These are phyloP conservation scores for Rhizopus stolonifer DNA, from an alignment of 371 early-diverging fungal genomes.

Conservation along the genomic window DNA sequence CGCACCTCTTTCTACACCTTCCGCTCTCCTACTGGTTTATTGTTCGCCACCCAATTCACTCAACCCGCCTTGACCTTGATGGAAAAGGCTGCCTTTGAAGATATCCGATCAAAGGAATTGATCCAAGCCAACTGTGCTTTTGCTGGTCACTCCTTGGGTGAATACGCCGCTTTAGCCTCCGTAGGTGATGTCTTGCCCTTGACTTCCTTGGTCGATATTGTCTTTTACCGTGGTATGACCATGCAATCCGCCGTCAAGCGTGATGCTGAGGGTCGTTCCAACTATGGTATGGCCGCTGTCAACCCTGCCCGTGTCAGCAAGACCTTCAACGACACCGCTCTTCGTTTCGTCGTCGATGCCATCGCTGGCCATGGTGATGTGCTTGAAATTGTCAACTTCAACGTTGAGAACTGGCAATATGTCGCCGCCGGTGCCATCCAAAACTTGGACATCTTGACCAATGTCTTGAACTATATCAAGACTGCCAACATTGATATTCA, in stretches of 20 bases:
- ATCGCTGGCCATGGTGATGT: constrained; percentile 82
- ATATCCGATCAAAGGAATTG: constrained; percentile 87
- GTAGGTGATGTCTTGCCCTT: constrained; percentile 89
- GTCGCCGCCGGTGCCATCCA: constrained; percentile 90
- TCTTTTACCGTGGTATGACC: constrained; percentile 96
- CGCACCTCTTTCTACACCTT: constrained; percentile 86
- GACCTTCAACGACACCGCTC: constrained; percentile 83
- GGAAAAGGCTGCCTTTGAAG: constrained; percentile 92
- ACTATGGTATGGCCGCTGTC: constrained; percentile 95
- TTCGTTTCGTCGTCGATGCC: constrained; percentile 79
- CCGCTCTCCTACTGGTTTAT: constrained; percentile 86
- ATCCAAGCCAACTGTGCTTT: constrained; percentile 84
- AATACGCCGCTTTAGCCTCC: constrained; percentile 91
- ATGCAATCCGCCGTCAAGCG: constrained; percentile 95
- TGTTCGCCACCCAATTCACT: constrained; percentile 95
- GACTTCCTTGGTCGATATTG: constrained; percentile 88
- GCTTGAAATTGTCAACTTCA: constrained; percentile 95
- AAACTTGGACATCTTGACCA: constrained; percentile 78
- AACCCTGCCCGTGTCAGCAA: constrained; percentile 89
- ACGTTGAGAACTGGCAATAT: constrained; percentile 96
- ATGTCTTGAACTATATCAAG: constrained; percentile 82
- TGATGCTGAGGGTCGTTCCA: constrained; percentile 78
- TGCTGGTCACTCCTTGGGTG: constrained; percentile 97
- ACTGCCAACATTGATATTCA: constrained; percentile 78
- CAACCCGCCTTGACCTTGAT: constrained; percentile 91